Evolutionary conservation across 192 early-diverging fungal genomes (phyloP), one percentile per base, ranked within the genome.

Genomic region (Umbelopsis sp.): DNA sequence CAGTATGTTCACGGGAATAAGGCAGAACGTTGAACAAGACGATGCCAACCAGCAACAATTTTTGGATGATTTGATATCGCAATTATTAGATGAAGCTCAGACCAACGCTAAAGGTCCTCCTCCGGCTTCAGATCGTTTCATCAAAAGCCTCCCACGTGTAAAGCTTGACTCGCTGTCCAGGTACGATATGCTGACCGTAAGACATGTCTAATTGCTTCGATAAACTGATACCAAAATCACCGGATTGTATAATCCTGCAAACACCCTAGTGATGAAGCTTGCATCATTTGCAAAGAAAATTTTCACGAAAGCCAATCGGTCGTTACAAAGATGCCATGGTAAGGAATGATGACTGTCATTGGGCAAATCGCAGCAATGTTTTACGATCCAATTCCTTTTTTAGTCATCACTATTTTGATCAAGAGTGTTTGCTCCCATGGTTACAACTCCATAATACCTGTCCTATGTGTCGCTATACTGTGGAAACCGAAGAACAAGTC

Each of bases 311-410:
- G 79, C 47, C 29, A 68, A 24, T 67, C 45, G 12, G 34, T 26
- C 24, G 75, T 81, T 25, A 81, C 79, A 26, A 72, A 70, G 14
- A 81, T 81, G 79, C 79, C 79, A 49, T 81, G 79, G 78, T 80
- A 80, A 62, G 38, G 16, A 49, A 49, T 21, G 47, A 49, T 62
- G 56, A 62, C 56, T 62, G 56, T 62, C 56, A 62, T 45, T 36
- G 41, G 62, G 22, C 25, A 51, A 68, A 43, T 34, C 47, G 51
- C 38, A 3, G 38, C 38, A 41, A 62, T 45, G 41, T 45, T 20
- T 56, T 65, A 31, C 11, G 56, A 62, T 62, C 31, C 31, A 62
- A 34, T 62, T 62, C 56, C 56, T 66, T 59, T 21, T 45, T 59
- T 36, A 80, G 78, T 65, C 75, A 69, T 12, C 79, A 81, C 62